phyloP scores from a whole-genome alignment of 768 basidiomycete species.

The Dioszegia aurantiaca region DNA sequence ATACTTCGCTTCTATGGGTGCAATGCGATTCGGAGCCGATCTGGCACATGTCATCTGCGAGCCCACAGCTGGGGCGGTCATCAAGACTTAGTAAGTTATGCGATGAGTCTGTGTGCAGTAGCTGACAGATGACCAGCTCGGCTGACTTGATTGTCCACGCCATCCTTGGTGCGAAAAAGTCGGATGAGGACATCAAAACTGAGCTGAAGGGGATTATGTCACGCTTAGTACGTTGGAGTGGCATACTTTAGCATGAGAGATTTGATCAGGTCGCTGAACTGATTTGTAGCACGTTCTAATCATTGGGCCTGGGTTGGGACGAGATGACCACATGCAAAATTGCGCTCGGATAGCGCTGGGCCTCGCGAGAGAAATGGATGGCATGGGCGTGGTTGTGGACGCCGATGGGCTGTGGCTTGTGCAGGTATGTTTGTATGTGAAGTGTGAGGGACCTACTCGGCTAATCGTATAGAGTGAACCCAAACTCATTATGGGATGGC shows the following conservation, averaged over 20 bases:
- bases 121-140: constrained; percentile 23
- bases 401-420: constrained; percentile 87
- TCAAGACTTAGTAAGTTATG: constrained; percentile 78
- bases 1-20: constrained; percentile 89
- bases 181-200: constrained; percentile 52
- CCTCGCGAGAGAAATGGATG: constrained; percentile 66
- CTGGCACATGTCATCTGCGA: constrained; percentile 97
- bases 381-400: constrained; percentile 86
- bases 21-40: constrained; percentile 85
- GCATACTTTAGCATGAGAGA: neutral
- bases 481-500: constrained; percentile 60
- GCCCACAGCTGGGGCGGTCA: constrained; percentile 82
- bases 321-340: constrained; percentile 82
- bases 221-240: constrained; percentile 58
- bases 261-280: no score
- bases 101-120: no score
- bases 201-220: constrained; percentile 63
- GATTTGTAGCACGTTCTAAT: constrained; percentile 70
- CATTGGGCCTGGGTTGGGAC: constrained; percentile 89
- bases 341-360: constrained; percentile 73
- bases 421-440: constrained; percentile 30
- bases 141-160: constrained; percentile 92
- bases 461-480: constrained; percentile 62
- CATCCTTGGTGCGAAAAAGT: constrained; percentile 71
- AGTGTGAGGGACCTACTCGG: neutral